A percentile compares a stretch with the other conserved stretches of the same genome.
phyloP scores from a whole-genome alignment of 805 yeast genomes.

The Zygosaccharomyces siamensis region DNA sequence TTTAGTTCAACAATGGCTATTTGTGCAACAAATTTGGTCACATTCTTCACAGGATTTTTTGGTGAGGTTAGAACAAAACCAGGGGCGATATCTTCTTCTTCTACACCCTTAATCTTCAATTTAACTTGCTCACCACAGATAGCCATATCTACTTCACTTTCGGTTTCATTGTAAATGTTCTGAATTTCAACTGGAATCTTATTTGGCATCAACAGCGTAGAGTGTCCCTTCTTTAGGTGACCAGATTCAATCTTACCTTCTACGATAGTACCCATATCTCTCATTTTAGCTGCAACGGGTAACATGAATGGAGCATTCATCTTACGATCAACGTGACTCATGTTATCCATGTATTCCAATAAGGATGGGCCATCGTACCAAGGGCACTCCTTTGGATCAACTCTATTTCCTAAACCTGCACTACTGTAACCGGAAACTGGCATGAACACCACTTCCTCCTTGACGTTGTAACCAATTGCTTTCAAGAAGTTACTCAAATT shows the following conservation, averaged over 20 bases:
- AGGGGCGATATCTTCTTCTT: conserved; percentile 89
- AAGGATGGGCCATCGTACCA: conserved; percentile 95
- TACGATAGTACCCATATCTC: conserved; percentile 93
- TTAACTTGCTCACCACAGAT: conserved; percentile 96
- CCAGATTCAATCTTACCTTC: conserved; percentile 99
- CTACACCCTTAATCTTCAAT: conserved; percentile 88
- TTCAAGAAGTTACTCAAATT: conserved; percentile 74
- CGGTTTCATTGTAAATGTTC: conserved; percentile 90
- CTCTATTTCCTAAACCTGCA: conserved; percentile 88
- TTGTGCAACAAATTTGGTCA: conserved; percentile 89
- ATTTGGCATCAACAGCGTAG: conserved; percentile 88
- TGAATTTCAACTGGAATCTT: conserved; percentile 76
- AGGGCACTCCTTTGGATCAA: conserved; percentile 64
- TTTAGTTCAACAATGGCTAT: conserved; percentile 94
- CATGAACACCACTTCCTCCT: conserved; percentile 85
- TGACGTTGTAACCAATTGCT: conserved; percentile 80
- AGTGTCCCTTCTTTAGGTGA: conserved; percentile 72
- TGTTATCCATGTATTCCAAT: conserved; percentile 79
- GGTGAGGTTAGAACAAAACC: conserved; percentile 90
- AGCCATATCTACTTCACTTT: conserved; percentile 85
- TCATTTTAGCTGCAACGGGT: conserved; percentile 91
- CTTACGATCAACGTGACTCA: conserved; percentile 79
- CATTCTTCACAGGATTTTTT: conserved; percentile 84
- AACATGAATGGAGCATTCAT: conserved; percentile 95
- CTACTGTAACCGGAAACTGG: conserved; percentile 99